Evolutionary conservation across 2,329 filamentous ascomycete genomes (phyloP).

Genomic region (Ophiostoma sp.): DNA sequence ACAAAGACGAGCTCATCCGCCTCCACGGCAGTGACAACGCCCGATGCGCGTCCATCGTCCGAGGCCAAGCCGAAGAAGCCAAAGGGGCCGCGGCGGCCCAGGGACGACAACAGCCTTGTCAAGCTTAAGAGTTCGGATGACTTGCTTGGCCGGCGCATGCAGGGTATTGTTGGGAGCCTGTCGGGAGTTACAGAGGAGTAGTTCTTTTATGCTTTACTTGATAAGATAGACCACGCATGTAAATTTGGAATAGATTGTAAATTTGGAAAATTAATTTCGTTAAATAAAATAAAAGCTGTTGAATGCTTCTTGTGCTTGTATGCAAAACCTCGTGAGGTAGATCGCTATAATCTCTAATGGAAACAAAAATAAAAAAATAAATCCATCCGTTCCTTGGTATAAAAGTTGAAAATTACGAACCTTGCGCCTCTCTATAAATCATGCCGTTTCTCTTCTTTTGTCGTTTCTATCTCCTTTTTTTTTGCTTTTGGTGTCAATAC

Average conservation of each 20-base stretch:
- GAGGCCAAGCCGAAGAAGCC: constrained; percentile 25
- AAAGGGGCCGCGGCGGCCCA: constrained; percentile 31
- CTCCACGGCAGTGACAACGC: neutral
- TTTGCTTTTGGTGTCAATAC: neutral
- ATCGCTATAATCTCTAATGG: neutral
- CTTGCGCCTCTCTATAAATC: constrained; percentile 10
- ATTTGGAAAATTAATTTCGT: neutral
- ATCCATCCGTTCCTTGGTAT: constrained; percentile 11
- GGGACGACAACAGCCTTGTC: constrained; percentile 41
- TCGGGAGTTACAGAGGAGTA: constrained; percentile 45
- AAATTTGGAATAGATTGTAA: neutral
- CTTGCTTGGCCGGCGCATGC: constrained; percentile 52
- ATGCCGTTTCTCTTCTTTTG: constrained; percentile 9
- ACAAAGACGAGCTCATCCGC: neutral
- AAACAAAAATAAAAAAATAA: neutral
- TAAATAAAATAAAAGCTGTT: neutral
- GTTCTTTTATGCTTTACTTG: neutral
- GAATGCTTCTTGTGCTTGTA: neutral
- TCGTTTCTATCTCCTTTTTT: neutral
- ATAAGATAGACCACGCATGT: neutral
- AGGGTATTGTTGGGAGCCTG: constrained; percentile 51
- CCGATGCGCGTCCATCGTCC: neutral
- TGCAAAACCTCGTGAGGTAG: neutral
- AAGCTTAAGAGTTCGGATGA: constrained; percentile 56
- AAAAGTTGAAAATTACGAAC: constrained; percentile 15